Percentiles rank a stretch among this genome's conserved stretches.
These are phyloP conservation scores for Dentipellis fragilis DNA, from an alignment of 768 basidiomycete species.

Conservation along the genomic window DNA sequence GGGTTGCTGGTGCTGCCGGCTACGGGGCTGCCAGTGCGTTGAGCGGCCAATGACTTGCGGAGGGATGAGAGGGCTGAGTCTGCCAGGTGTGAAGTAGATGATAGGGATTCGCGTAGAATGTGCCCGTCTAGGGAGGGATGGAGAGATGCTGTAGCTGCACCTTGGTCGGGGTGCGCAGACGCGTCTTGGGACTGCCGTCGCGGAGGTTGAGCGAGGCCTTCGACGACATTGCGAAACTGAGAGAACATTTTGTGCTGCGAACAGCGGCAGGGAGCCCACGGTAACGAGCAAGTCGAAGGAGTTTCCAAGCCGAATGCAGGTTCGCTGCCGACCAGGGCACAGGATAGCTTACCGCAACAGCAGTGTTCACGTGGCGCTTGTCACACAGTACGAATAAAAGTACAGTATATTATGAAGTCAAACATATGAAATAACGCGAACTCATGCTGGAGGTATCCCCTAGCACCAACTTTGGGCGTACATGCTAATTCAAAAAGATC, in stretches of 20 bases:
- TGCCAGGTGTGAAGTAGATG: neutral
- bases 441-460: too few relatives aligned
- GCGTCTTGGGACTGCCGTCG: conserved; percentile 29
- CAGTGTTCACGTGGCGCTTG: too few relatives aligned
- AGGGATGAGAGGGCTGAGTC: conserved; percentile 25
- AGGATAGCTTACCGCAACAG: too few relatives aligned
- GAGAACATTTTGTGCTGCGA: conserved; percentile 47
- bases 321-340: too few relatives aligned
- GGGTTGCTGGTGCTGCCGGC: conserved; percentile 2
- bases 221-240: conserved; percentile 64
- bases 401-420: too few relatives aligned
- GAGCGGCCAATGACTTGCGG: conserved; percentile 50
- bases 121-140: conserved; percentile 9
- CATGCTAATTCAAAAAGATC: too few relatives aligned
- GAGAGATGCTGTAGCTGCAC: conserved; percentile 13
- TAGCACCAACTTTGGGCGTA: too few relatives aligned
- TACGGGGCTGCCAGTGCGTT: conserved; percentile 37
- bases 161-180: conserved; percentile 12
- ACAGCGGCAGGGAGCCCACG: too few relatives aligned
- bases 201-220: conserved; percentile 45
- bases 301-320: too few relatives aligned
- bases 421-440: too few relatives aligned
- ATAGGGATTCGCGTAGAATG: neutral
- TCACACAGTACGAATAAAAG: too few relatives aligned
- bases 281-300: too few relatives aligned